Percentiles rank a stretch among this genome's conserved stretches.
These are phyloP conservation scores for Blastocystis sp. DNA, from an alignment of 352 stramenopile species.

Conservation along the genomic window DNA sequence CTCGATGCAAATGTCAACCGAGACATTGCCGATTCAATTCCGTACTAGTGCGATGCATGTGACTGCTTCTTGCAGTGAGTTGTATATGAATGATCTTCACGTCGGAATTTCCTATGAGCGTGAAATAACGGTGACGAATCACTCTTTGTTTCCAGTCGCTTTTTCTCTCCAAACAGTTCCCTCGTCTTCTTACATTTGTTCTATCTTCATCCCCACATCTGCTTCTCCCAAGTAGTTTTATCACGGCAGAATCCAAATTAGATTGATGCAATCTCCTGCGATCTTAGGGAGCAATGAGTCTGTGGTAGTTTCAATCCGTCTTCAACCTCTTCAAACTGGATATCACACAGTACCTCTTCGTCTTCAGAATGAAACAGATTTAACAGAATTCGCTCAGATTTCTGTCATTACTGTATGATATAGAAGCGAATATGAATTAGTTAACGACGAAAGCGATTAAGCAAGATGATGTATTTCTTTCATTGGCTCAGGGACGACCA, in stretches of 20 bases:
- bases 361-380: constrained; percentile 36
- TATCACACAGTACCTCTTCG: constrained; percentile 10
- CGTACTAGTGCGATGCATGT: not conserved
- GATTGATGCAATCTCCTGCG: not conserved
- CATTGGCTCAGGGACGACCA: not conserved
- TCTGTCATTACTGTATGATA: not conserved
- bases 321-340: constrained; percentile 31
- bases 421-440: not conserved
- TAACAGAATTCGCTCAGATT: not conserved
- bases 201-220: not conserved
- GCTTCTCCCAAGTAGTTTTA: not conserved
- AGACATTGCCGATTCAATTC: constrained; percentile 15
- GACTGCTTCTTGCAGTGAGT: not conserved
- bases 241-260: not conserved
- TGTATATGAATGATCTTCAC: constrained; percentile 45
- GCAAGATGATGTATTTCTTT: constrained; percentile 39
- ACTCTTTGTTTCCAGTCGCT: not conserved
- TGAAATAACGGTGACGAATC: not conserved
- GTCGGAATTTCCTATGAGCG: constrained; percentile 29
- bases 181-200: constrained; percentile 2
- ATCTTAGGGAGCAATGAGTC: not conserved
- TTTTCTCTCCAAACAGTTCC: constrained; percentile 5
- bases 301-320: not conserved
- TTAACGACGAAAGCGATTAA: constrained; percentile 43
- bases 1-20: not conserved